A percentile compares a stretch with the other conserved stretches of the same genome.
Evolutionary conservation across 345 rosid species (phyloP).

Genomic region (Linum trigynum): DNA sequence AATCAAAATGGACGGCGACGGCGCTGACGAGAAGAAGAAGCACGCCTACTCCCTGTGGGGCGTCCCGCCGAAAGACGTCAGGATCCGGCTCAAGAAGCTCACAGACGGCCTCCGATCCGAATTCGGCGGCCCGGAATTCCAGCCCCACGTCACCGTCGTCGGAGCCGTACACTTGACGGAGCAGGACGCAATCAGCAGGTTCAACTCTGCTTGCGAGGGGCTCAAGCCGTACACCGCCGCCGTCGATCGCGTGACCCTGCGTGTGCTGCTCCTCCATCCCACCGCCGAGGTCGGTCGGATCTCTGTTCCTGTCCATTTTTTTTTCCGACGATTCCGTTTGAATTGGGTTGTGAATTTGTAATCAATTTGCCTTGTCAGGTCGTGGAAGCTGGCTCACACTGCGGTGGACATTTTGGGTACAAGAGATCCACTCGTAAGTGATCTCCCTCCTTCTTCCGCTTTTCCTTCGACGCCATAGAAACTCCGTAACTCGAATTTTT

Average conservation of each 20-base stretch:
- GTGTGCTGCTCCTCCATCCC: conserved; percentile 58
- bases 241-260: conserved; percentile 53
- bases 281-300: conserved; percentile 43
- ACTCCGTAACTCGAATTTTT: too few species aligned
- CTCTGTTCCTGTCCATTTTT: not conserved
- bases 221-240: conserved; percentile 40
- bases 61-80: conserved; percentile 50
- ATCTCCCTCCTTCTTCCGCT: not conserved
- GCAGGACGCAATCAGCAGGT: conserved; percentile 53
- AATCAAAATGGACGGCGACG: not conserved
- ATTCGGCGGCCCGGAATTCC: conserved; percentile 63
- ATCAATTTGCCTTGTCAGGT: conserved; percentile 35
- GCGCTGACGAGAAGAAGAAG: conserved; percentile 12
- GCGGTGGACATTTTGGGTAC: conserved; percentile 45
- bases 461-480: not conserved
- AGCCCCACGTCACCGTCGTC: conserved; percentile 76
- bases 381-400: conserved; percentile 45
- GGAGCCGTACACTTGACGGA: conserved; percentile 48
- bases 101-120: conserved; percentile 65
- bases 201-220: conserved; percentile 54
- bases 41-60: conserved; percentile 77
- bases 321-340: not conserved
- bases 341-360: not conserved
- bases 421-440: conserved; percentile 42
- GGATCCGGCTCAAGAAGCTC: conserved; percentile 35